A percentile compares a stretch with the other conserved stretches of the same genome.
Evolutionary conservation across 2,329 filamentous ascomycete species (phyloP).

Genomic region (Hypoxylon rubiginosum): DNA sequence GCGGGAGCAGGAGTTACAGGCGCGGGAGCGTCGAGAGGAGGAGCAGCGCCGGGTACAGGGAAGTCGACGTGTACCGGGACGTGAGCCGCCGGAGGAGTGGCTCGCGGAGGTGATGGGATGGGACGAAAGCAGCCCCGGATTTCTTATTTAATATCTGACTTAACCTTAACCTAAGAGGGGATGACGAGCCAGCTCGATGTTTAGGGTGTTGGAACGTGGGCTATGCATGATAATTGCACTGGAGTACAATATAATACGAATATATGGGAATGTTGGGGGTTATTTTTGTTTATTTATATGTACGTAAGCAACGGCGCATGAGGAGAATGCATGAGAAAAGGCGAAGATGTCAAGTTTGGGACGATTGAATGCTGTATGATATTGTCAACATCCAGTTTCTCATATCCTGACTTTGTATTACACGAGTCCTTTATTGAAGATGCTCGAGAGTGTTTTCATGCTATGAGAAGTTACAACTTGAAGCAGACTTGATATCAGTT

Average conservation of each 20-base stretch:
- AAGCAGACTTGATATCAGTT: background rate
- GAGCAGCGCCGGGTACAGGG: slow-evolving; percentile 47
- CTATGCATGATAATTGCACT: background rate
- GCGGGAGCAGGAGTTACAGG: slow-evolving; percentile 46
- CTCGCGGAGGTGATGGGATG: slow-evolving; percentile 47
- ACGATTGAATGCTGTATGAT: background rate
- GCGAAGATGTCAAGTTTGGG: background rate
- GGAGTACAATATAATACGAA: slow-evolving; percentile 12
- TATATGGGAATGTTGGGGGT: slow-evolving; percentile 12
- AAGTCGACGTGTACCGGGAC: slow-evolving; percentile 53
- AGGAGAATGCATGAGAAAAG: slow-evolving; percentile 12
- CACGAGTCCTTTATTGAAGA: background rate
- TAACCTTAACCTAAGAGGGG: background rate
- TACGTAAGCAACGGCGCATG: slow-evolving; percentile 21
- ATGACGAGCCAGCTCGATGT: background rate
- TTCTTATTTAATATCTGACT: background rate
- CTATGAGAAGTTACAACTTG: background rate
- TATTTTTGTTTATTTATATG: slow-evolving; percentile 7
- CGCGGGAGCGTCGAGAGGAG: slow-evolving; percentile 47
- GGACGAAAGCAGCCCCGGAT: too few relatives aligned
- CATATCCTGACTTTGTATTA: background rate
- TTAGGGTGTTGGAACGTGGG: background rate
- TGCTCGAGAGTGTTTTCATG: too few relatives aligned
- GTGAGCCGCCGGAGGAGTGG: slow-evolving; percentile 50
- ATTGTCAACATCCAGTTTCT: background rate